phyloP scores from a whole-genome alignment of 225 moss, liverwort and hornwort species.

The Rhytidiadelphus loreus region DNA sequence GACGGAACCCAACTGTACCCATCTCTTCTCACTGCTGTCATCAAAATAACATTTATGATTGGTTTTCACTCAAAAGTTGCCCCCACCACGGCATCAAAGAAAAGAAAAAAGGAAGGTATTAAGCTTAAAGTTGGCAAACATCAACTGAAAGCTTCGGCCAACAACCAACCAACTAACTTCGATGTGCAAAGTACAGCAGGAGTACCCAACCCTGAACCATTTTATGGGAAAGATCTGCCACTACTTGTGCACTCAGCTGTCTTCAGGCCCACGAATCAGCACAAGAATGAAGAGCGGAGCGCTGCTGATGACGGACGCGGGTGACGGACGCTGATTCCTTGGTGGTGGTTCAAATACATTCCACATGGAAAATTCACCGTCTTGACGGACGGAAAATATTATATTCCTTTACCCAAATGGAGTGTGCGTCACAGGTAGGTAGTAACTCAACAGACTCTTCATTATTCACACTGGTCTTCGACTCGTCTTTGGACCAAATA shows the following conservation, averaged over 20 bases:
- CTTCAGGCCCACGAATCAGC: neutral
- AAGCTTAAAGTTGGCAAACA: neutral
- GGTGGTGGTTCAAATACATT: neutral
- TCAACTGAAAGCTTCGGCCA: neutral
- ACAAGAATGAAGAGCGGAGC: neutral
- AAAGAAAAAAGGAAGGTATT: too few relatives aligned
- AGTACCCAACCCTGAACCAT: neutral
- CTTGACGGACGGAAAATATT: neutral
- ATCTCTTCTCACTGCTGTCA: neutral
- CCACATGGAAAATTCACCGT: neutral
- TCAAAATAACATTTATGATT: neutral
- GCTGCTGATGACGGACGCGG: neutral
- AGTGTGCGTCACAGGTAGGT: neutral
- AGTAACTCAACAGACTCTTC: neutral
- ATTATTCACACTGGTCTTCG: neutral
- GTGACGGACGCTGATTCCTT: too few relatives aligned
- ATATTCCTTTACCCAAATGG: neutral
- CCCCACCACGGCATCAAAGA: neutral
- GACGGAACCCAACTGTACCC: neutral
- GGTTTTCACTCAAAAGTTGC: neutral
- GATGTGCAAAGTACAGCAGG: neutral
- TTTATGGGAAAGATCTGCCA: neutral
- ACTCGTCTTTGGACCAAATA: neutral
- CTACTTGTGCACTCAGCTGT: neutral
- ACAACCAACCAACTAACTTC: neutral